Evolutionary conservation across 164 flowering plant genomes (phyloP).

Genomic region (Piper longum): DNA sequence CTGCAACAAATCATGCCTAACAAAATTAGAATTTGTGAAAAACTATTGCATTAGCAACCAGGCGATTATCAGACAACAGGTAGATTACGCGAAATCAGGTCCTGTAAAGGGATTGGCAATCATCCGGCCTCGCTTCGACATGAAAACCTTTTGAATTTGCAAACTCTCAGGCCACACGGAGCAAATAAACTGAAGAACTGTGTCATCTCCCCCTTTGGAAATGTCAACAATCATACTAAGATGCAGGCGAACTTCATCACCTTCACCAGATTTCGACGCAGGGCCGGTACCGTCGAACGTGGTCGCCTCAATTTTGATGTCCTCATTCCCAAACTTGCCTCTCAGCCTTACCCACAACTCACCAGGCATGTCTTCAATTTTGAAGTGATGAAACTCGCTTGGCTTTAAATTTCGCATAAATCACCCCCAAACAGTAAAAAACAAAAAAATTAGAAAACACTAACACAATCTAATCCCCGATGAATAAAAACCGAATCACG

Average conservation of each 20-base stretch:
- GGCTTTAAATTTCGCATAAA: constrained; percentile 21
- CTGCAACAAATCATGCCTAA: constrained; percentile 23
- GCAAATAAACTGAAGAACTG: constrained; percentile 45
- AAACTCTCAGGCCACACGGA: constrained; percentile 72
- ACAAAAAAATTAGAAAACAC: not conserved
- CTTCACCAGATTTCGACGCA: constrained; percentile 29
- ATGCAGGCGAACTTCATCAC: constrained; percentile 30
- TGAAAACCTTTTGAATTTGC: constrained; percentile 54
- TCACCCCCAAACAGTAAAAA: not conserved
- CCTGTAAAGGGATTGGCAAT: constrained; percentile 35
- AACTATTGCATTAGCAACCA: not conserved
- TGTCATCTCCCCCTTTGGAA: constrained; percentile 29
- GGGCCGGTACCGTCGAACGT: constrained; percentile 54
- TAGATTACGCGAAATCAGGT: constrained; percentile 44
- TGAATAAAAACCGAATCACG: not conserved
- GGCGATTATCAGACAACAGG: not conserved
- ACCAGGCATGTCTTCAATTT: constrained; percentile 41
- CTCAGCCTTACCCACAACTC: constrained; percentile 47
- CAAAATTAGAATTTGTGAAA: not conserved
- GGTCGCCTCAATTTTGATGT: constrained; percentile 57
- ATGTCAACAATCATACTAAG: constrained; percentile 52
- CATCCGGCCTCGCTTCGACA: constrained; percentile 16
- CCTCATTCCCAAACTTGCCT: constrained; percentile 36
- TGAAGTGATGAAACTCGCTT: constrained; percentile 30
- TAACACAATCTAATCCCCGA: not conserved